Percentiles rank a stretch among this genome's conserved stretches.
Conservation (phyloP, 2,329 filamentous ascomycete species). For the Orbilia oligospora region DNA sequence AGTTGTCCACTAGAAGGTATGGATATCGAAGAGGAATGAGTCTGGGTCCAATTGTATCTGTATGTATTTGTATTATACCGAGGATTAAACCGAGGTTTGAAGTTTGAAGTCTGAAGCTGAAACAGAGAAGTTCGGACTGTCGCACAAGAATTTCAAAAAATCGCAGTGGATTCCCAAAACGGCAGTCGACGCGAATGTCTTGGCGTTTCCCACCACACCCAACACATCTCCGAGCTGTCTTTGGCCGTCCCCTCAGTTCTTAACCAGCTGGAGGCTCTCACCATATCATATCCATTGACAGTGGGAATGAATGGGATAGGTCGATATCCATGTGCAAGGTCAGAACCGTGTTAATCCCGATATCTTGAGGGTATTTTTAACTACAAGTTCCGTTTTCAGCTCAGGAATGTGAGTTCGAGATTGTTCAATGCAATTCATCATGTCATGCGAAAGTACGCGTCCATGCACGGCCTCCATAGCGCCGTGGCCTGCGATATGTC, state of each 20-base stretch:
- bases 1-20: background rate
- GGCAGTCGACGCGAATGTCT: slow-evolving; percentile 52
- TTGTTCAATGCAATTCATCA: background rate
- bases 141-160: slow-evolving; percentile 57
- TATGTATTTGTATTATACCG: too few relatives aligned
- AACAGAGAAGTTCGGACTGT: slow-evolving; percentile 34
- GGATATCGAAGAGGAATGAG: background rate
- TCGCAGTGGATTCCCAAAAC: slow-evolving; percentile 35
- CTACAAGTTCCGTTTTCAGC: background rate
- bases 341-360: background rate
- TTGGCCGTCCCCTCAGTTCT: background rate
- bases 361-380: background rate
- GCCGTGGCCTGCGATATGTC: too few relatives aligned
- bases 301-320: slow-evolving; percentile 3
- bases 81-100: background rate
- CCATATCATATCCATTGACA: background rate
- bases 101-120: slow-evolving; percentile 19
- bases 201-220: slow-evolving; percentile 23
- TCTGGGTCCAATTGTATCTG: background rate
- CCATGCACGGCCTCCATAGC: background rate
- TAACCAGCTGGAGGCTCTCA: background rate
- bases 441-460: too few relatives aligned
- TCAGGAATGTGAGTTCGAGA: background rate
- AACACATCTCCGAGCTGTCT: slow-evolving; percentile 7
- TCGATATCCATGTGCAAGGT: background rate